Evolutionary conservation across 2,329 filamentous ascomycete genomes (phyloP).

Genomic region (Achaetomium macrosporum): DNA sequence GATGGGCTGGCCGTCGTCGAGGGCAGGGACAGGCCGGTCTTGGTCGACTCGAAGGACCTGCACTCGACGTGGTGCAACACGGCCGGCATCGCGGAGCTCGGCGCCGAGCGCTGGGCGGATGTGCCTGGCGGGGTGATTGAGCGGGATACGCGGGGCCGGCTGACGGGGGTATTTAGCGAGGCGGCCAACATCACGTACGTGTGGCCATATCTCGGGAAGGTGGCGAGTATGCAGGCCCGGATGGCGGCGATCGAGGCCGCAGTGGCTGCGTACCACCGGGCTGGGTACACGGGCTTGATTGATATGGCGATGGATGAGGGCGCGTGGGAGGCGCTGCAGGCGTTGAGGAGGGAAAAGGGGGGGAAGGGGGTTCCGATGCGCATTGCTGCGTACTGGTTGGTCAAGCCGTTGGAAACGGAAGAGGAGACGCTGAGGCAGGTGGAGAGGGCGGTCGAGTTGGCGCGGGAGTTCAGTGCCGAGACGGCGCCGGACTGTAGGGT

Average conservation of each 20-base stretch:
- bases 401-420: conserved; percentile 40
- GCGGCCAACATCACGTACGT: conserved; percentile 48
- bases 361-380: conserved; percentile 37
- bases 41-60: conserved; percentile 52
- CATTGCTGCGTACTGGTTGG: conserved; percentile 52
- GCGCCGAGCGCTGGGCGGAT: conserved; percentile 39
- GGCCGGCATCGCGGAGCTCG: conserved; percentile 45
- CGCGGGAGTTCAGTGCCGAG: conserved; percentile 37
- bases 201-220: conserved; percentile 47
- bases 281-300: conserved; percentile 49
- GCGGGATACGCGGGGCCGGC: conserved; percentile 40
- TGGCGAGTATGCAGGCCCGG: conserved; percentile 44
- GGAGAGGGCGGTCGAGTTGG: conserved; percentile 44
- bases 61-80: conserved; percentile 53
- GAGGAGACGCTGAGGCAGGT: conserved; percentile 44
- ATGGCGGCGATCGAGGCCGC: conserved; percentile 40
- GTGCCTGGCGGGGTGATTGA: conserved; percentile 49
- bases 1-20: conserved; percentile 47
- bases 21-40: conserved; percentile 42
- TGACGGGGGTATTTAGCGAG: conserved; percentile 48
- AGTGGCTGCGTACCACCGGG: conserved; percentile 42
- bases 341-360: conserved; percentile 28
- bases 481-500: conserved; percentile 45
- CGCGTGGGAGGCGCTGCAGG: conserved; percentile 45
- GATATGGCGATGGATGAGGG: conserved; percentile 57